Percentiles rank a stretch among this genome's conserved stretches.
These are phyloP conservation scores for Moesziomyces sp. DNA, from an alignment of 1,284 basidiomycete species.

Conservation along the genomic window DNA sequence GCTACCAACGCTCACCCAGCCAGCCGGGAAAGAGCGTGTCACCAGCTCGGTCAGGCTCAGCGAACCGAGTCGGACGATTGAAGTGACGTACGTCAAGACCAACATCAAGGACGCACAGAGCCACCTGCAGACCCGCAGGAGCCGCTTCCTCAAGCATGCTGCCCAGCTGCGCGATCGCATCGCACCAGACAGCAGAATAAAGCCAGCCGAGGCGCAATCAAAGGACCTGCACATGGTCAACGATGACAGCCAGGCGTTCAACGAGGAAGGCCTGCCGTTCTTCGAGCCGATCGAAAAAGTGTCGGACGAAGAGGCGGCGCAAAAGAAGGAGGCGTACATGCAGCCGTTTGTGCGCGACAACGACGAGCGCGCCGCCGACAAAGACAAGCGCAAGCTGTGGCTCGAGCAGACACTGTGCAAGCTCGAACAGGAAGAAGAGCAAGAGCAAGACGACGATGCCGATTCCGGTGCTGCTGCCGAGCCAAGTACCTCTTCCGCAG, in stretches of 20 bases:
- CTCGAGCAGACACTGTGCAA: constrained; percentile 52
- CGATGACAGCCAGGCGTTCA: constrained; percentile 54
- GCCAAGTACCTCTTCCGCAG: no score
- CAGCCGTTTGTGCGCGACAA: constrained; percentile 35
- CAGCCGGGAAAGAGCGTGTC: neutral
- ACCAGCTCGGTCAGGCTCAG: constrained; percentile 8
- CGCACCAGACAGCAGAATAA: neutral
- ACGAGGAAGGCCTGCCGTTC: constrained; percentile 66
- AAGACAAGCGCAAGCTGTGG: constrained; percentile 50
- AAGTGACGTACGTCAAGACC: constrained; percentile 15
- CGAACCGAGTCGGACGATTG: constrained; percentile 25
- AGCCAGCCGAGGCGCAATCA: neutral
- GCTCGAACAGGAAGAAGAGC: constrained; percentile 55
- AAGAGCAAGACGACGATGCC: constrained; percentile 12
- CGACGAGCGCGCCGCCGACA: constrained; percentile 11
- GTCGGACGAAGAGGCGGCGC: constrained; percentile 24
- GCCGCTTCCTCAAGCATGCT: neutral
- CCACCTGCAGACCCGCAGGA: constrained; percentile 9
- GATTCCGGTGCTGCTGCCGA: neutral
- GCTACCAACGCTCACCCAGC: constrained; percentile 12
- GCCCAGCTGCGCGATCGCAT: neutral
- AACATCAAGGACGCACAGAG: constrained; percentile 16
- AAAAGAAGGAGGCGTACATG: constrained; percentile 36
- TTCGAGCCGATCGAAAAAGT: constrained; percentile 60
- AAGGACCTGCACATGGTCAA: constrained; percentile 23